These are phyloP conservation scores for Boletus speciosus DNA, from an alignment of 768 basidiomycete species.

Conservation along the genomic window DNA sequence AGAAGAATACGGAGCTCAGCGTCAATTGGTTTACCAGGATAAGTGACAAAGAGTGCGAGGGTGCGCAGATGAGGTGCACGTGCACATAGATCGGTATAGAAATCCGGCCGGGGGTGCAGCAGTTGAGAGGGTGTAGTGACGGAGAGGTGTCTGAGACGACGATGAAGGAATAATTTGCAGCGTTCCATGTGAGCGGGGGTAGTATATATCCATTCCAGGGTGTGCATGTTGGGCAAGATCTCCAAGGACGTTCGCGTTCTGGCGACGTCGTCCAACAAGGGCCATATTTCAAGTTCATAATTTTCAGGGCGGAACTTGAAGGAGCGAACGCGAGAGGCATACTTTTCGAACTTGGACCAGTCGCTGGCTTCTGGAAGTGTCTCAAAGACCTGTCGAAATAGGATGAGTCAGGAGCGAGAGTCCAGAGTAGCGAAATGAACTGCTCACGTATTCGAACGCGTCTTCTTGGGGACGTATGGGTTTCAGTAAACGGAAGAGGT, in stretches of 20 bases:
- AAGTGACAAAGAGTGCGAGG: constrained; percentile 44
- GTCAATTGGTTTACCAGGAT: constrained; percentile 42
- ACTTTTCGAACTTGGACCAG: constrained; percentile 56
- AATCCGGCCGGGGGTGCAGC: constrained; percentile 1
- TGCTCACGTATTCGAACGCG: constrained; percentile 22
- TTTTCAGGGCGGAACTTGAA: constrained; percentile 23
- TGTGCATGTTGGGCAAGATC: constrained; percentile 53
- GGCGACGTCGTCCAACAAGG: constrained; percentile 48
- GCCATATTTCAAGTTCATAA: constrained; percentile 13
- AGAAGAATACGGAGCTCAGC: constrained; percentile 39
- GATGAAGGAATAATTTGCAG: constrained; percentile 57
- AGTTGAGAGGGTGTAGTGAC: constrained; percentile 28
- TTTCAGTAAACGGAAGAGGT: constrained; percentile 47
- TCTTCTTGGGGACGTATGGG: constrained; percentile 34
- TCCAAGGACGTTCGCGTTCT: constrained; percentile 50
- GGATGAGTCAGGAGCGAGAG: background rate
- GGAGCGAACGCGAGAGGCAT: constrained; percentile 47
- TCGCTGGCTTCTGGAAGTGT: constrained; percentile 42
- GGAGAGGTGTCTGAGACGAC: constrained; percentile 40
- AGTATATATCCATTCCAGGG: constrained; percentile 45
- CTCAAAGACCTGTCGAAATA: constrained; percentile 37
- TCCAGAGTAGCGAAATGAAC: background rate
- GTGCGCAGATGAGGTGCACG: constrained; percentile 50
- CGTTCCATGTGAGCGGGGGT: constrained; percentile 29
- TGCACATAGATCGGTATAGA: constrained; percentile 39